Evolutionary conservation across 805 yeast genomes (phyloP).

Genomic region (Metschnikowia amazonensis): DNA sequence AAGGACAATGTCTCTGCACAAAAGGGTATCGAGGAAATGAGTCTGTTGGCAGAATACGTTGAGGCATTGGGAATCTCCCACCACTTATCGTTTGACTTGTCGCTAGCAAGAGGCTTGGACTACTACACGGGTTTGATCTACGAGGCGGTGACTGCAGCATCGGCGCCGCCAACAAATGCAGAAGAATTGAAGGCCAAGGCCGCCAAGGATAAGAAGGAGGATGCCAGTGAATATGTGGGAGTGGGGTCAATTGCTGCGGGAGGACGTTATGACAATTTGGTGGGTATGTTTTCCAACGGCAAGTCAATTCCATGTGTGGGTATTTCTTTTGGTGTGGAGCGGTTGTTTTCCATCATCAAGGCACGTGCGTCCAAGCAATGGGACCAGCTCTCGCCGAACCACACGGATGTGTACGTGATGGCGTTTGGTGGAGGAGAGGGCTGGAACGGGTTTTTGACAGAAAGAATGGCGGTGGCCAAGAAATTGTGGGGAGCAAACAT

Average conservation of each 20-base stretch:
- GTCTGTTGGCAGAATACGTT: slow-evolving; percentile 65
- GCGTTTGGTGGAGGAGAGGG: slow-evolving; percentile 98
- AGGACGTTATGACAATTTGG: slow-evolving; percentile 95
- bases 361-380: slow-evolving; percentile 59
- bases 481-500: slow-evolving; percentile 84
- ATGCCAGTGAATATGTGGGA: slow-evolving; percentile 95
- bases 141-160: slow-evolving; percentile 91
- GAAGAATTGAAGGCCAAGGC: slow-evolving; percentile 54
- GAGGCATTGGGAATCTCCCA: slow-evolving; percentile 75
- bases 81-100: slow-evolving; percentile 80
- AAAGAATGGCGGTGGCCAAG: slow-evolving; percentile 85
- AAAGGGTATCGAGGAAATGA: slow-evolving; percentile 79
- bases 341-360: slow-evolving; percentile 85
- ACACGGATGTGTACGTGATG: slow-evolving; percentile 93
- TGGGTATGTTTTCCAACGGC: slow-evolving; percentile 93
- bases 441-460: slow-evolving; percentile 89
- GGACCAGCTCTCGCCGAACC: slow-evolving; percentile 69
- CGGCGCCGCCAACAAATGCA: slow-evolving; percentile 91
- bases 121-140: slow-evolving; percentile 96
- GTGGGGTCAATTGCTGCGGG: slow-evolving; percentile 99
- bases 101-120: slow-evolving; percentile 95
- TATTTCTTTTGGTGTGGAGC: slow-evolving; percentile 93
- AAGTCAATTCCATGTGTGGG: slow-evolving; percentile 97
- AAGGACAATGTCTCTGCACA: slow-evolving; percentile 67
- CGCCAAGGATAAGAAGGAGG: slow-evolving; percentile 53